Evolutionary conservation across 495 filamentous ascomycete genomes (phyloP), one percentile per base, ranked within the genome.

Genomic region (Antarctomyces pellizariae): DNA sequence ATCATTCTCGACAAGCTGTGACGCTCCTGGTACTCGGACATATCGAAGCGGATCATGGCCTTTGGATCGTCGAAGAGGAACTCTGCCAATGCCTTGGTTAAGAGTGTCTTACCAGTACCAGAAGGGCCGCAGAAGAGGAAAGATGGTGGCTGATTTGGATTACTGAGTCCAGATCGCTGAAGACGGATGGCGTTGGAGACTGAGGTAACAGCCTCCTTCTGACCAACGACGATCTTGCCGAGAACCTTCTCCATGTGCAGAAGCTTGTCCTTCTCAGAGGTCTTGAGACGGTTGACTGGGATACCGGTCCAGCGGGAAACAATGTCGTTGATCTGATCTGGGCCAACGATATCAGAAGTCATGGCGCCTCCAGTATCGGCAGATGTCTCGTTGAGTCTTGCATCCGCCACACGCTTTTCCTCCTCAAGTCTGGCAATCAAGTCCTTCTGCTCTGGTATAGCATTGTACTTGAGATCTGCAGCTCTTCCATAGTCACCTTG

Each of bases 91-190:
- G 80, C 82, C 49, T 97, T 97, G 31, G 83, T 92, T 25, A 97
- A 70, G 7, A 97, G 56, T 2, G 86, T 97, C 54, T 97, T 97
- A 50, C 86, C 86, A 2, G 86, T 97, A 49, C 86, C 86, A 0
- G 84, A 93, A 5, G 86, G 86, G 53, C 86, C 86, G 41, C 86
- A 92, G 64, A 97, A 97, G 30, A 97, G 62, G 69, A 97, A 97
- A 46, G 76, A 86, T 0, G 86, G 89, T 2, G 86, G 86, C 38
- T 89, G 76, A 46, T 93, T 92, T 2, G 86, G 86, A 44, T 93
- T 93, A 50, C 60, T 63, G 28, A 97, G 75, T 18, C 86, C 86
- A 13, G 80, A 91, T 29, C 86, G 72, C 44, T 91, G 83, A 11
- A 97, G 62, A 22, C 86, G 68, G 44, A 97, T 97, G 20, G 86